These are phyloP conservation scores for Lachancea lanzarotensis DNA, from an alignment of 805 yeast species.

Conservation along the genomic window DNA sequence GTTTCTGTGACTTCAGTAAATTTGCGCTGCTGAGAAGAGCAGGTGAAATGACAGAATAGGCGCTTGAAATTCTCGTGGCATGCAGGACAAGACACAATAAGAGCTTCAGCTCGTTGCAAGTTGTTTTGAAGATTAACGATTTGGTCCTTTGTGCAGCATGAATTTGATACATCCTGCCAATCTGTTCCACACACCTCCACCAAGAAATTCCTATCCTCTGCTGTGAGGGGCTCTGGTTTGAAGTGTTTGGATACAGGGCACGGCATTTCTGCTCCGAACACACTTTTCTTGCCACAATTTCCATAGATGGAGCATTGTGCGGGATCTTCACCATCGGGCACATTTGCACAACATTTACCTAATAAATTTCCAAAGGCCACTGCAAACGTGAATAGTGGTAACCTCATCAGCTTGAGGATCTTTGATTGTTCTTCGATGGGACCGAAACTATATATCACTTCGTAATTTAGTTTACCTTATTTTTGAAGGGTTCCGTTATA, in stretches of 20 bases:
- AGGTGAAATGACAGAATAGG: conserved; percentile 81
- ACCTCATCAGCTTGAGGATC: neutral
- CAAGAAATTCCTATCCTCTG: conserved; percentile 41
- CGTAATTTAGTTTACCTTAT: neutral
- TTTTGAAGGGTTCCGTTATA: neutral
- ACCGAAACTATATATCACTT: neutral
- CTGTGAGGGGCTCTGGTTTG: conserved; percentile 34
- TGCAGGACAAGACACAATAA: conserved; percentile 90
- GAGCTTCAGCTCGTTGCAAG: conserved; percentile 66
- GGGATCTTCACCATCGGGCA: conserved; percentile 3
- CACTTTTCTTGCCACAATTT: conserved; percentile 68
- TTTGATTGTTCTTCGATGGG: neutral
- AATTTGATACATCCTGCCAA: conserved; percentile 42
- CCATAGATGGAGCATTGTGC: conserved; percentile 35
- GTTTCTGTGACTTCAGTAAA: conserved; percentile 64
- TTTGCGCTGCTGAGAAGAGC: conserved; percentile 74
- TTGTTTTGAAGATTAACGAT: conserved; percentile 48
- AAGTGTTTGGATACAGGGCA: conserved; percentile 55
- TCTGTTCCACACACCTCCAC: conserved; percentile 65
- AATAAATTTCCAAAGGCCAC: neutral
- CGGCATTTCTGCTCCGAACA: conserved; percentile 76
- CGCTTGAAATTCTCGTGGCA: conserved; percentile 79
- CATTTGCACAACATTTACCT: neutral
- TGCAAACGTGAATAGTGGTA: neutral
- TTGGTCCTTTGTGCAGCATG: conserved; percentile 72